Conservation (phyloP, 2,329 filamentous ascomycete genomes). For the Phialemoniopsis sp. region DNA sequence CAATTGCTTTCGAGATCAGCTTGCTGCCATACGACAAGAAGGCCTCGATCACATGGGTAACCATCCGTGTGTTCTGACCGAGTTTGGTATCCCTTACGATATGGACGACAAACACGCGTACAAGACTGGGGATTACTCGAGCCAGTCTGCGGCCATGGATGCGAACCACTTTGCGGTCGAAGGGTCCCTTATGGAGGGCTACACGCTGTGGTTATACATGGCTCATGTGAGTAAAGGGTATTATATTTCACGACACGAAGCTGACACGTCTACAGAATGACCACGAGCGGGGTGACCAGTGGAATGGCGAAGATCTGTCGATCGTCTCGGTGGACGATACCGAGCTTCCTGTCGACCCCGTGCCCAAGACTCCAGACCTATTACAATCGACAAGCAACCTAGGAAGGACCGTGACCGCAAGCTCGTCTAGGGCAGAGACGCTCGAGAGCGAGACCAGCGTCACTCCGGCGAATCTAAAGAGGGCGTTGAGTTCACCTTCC, state of each 20-base stretch:
- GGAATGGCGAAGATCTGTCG: slow-evolving; percentile 96
- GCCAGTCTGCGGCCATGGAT: slow-evolving; percentile 88
- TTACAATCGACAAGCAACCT: slow-evolving; percentile 10
- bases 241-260: neutral
- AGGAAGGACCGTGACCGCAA: too few species aligned
- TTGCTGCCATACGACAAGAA: slow-evolving; percentile 78
- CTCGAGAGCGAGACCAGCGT: slow-evolving; percentile 54
- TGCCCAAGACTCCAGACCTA: slow-evolving; percentile 35
- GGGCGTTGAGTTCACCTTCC: slow-evolving; percentile 63
- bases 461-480: slow-evolving; percentile 71
- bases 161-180: slow-evolving; percentile 94
- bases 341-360: slow-evolving; percentile 45
- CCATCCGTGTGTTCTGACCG: slow-evolving; percentile 85
- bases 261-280: slow-evolving; percentile 57
- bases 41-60: slow-evolving; percentile 84
- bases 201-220: slow-evolving; percentile 86
- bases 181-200: slow-evolving; percentile 77
- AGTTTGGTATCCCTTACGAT: slow-evolving; percentile 97
- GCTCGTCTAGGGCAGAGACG: slow-evolving; percentile 20
- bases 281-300: slow-evolving; percentile 85
- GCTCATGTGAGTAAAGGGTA: slow-evolving; percentile 47
- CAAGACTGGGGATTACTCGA: slow-evolving; percentile 90
- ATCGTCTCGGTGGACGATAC: slow-evolving; percentile 85
- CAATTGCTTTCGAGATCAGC: slow-evolving; percentile 87
- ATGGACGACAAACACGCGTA: slow-evolving; percentile 98